Conservation (phyloP, 164 flowering plant species). For the Dillenia suffruticosa region DNA sequence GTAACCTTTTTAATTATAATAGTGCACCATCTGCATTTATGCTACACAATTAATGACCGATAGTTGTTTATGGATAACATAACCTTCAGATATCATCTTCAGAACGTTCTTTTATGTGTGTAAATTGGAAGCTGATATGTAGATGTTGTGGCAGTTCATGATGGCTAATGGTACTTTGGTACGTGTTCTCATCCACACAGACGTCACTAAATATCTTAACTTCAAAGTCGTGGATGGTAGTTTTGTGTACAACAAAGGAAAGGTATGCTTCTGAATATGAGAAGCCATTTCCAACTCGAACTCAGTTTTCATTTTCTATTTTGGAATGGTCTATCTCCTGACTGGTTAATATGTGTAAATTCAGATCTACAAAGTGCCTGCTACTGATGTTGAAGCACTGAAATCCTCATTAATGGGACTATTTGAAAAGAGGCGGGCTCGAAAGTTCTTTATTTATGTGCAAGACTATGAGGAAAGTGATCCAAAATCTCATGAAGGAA, state of each 20-base stretch:
- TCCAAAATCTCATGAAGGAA: slow-evolving; percentile 90
- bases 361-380: slow-evolving; percentile 91
- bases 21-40: too few relatives aligned
- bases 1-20: too few relatives aligned
- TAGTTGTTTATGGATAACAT: too few relatives aligned
- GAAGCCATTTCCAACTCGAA: too few relatives aligned
- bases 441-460: slow-evolving; percentile 91
- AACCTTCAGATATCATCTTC: too few relatives aligned
- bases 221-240: slow-evolving; percentile 98
- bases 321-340: background rate
- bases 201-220: slow-evolving; percentile 88
- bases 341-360: background rate
- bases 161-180: slow-evolving; percentile 93
- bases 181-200: slow-evolving; percentile 87
- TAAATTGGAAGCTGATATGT: slow-evolving; percentile 3
- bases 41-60: too few relatives aligned
- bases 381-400: slow-evolving; percentile 95
- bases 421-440: slow-evolving; percentile 90
- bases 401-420: slow-evolving; percentile 91
- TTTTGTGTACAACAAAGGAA: slow-evolving; percentile 93
- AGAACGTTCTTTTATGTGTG: background rate
- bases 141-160: slow-evolving; percentile 57
- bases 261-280: slow-evolving; percentile 35
- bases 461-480: slow-evolving; percentile 90
- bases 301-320: background rate